Evolutionary conservation across 2,329 filamentous ascomycete species (phyloP).

Genomic region (Madurella mycetomatis): DNA sequence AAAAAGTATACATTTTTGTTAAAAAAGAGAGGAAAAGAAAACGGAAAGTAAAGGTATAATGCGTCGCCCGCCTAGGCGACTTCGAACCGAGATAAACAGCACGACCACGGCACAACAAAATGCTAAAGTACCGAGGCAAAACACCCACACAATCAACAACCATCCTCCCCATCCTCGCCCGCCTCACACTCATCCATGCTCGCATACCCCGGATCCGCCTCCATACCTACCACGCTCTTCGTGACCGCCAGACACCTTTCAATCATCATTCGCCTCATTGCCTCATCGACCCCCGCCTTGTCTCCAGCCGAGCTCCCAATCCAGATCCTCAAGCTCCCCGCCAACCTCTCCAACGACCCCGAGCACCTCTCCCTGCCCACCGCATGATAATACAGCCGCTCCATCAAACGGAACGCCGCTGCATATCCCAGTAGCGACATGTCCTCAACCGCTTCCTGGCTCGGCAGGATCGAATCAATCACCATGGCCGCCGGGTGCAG

Average conservation of each 20-base stretch:
- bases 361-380: constrained; percentile 45
- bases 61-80: not conserved
- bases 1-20: not conserved
- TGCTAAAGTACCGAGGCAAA: not conserved
- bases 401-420: constrained; percentile 55
- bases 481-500: constrained; percentile 43
- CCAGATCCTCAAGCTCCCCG: constrained; percentile 57
- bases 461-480: constrained; percentile 47
- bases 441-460: constrained; percentile 31
- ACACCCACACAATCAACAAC: constrained; percentile 13
- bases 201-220: constrained; percentile 56
- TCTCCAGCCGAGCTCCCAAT: constrained; percentile 51
- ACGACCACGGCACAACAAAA: not conserved
- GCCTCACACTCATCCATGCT: constrained; percentile 49
- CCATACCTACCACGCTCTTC: constrained; percentile 56
- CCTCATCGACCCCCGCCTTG: constrained; percentile 46
- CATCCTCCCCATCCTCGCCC: constrained; percentile 23
- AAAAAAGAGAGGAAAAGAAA: no score
- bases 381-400: constrained; percentile 45
- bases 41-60: not conserved
- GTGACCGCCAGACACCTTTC: constrained; percentile 53
- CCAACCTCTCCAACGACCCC: constrained; percentile 50
- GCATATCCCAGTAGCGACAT: constrained; percentile 58
- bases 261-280: constrained; percentile 51
- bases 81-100: not conserved